Percentiles rank a stretch among this genome's conserved stretches.
Conservation (phyloP, 495 filamentous ascomycete species). For the Symbiotaphrina buchneri region DNA sequence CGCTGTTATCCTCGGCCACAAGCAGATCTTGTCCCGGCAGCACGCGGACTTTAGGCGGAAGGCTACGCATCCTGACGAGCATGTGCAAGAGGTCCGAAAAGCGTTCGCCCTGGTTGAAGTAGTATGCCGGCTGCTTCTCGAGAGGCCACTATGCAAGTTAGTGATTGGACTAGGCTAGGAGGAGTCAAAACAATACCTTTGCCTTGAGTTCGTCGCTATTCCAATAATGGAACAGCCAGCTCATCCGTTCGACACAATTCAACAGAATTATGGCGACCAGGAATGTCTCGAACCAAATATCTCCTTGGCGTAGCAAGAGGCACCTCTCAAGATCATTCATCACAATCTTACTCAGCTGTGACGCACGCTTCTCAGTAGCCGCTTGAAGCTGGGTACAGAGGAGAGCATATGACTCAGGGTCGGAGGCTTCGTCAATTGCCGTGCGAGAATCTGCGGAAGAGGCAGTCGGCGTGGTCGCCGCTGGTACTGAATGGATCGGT, state of each 20-base stretch:
- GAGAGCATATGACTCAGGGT: constrained; percentile 23
- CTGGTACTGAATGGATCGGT: no score
- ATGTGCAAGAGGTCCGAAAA: constrained; percentile 52
- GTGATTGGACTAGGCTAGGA: neutral
- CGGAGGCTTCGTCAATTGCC: constrained; percentile 19
- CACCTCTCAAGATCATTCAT: constrained; percentile 55
- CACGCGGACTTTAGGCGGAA: constrained; percentile 35
- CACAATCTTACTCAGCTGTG: constrained; percentile 36
- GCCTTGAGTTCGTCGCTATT: constrained; percentile 28
- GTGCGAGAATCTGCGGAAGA: constrained; percentile 11
- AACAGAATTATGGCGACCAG: constrained; percentile 50
- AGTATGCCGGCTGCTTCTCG: constrained; percentile 34
- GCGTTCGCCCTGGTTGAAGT: constrained; percentile 40
- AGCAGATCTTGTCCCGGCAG: constrained; percentile 29
- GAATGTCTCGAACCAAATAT: constrained; percentile 51
- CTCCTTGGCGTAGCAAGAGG: constrained; percentile 49
- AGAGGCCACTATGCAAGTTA: constrained; percentile 35
- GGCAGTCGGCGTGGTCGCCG: neutral
- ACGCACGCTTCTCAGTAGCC: constrained; percentile 50
- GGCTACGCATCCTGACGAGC: constrained; percentile 49
- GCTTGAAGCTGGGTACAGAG: constrained; percentile 50
- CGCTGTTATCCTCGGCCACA: constrained; percentile 25
- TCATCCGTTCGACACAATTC: constrained; percentile 65
- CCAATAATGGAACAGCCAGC: constrained; percentile 59
- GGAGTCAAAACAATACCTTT: constrained; percentile 10